Percentiles rank a stretch among this genome's conserved stretches.
Conservation (phyloP, 106 monocot genomes). For the Dioscorea zingiberensis region DNA sequence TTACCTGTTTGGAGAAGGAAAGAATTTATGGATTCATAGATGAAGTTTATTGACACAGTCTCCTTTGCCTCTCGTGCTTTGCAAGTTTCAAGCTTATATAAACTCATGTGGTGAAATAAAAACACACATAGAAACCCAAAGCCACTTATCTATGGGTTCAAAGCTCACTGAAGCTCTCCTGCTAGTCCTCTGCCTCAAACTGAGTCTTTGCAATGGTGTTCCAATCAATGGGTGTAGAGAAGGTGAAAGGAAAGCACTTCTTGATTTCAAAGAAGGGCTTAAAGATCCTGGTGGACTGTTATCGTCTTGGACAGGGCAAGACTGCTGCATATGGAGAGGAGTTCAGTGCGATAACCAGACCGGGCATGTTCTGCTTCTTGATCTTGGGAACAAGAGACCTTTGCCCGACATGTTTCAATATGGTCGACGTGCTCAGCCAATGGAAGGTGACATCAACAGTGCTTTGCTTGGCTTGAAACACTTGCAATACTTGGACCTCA, state of each 20-base stretch:
- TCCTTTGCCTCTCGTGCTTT: no score
- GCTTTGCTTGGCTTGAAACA: conserved; percentile 13
- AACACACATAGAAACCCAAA: no score
- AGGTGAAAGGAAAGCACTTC: conserved; percentile 18
- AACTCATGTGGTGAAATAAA: no score
- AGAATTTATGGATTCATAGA: no score
- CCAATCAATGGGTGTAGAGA: background rate
- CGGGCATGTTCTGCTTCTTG: conserved; percentile 4
- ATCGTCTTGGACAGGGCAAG: conserved; percentile 11
- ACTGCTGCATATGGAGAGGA: conserved; percentile 32
- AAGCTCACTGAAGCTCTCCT: no score
- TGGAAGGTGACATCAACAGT: conserved; percentile 10
- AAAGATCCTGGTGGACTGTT: conserved; percentile 9
- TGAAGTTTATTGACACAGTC: no score
- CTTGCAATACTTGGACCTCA: conserved; percentile 21
- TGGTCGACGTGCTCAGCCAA: no score
- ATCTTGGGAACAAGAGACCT: no score
- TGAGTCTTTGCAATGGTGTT: background rate
- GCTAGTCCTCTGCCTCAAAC: background rate
- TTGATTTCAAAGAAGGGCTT: conserved; percentile 14
- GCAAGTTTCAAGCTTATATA: no score
- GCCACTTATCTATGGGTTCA: no score
- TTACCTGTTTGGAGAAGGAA: no score
- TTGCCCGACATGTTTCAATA: no score
- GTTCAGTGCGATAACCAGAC: conserved; percentile 18